Evolutionary conservation across 768 basidiomycete genomes (phyloP).

Genomic region (Crassisporium funariophilum): DNA sequence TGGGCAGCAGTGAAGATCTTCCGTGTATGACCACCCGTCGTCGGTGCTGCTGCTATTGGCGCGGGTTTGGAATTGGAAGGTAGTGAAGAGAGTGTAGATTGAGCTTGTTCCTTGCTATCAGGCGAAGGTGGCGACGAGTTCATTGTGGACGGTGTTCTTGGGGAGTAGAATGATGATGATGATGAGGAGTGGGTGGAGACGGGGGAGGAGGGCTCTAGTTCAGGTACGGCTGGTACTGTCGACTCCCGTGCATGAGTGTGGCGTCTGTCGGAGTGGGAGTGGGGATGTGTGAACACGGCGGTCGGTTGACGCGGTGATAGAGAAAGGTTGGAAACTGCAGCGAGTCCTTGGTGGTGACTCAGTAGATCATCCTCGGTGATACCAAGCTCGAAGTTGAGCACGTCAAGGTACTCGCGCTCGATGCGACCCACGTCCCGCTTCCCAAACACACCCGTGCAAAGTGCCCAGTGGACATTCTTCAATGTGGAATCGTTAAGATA

Average conservation of each 20-base stretch:
- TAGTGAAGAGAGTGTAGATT: slow-evolving; percentile 1
- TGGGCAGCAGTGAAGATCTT: slow-evolving; percentile 24
- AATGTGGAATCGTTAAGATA: slow-evolving; percentile 88
- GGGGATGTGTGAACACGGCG: slow-evolving; percentile 27
- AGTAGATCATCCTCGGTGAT: slow-evolving; percentile 68
- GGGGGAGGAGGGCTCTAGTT: slow-evolving; percentile 39
- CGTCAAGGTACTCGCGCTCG: slow-evolving; percentile 80
- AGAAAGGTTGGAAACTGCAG: slow-evolving; percentile 25
- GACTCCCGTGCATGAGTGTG: too few species aligned
- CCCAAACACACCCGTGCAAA: slow-evolving; percentile 82
- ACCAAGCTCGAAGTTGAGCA: slow-evolving; percentile 74
- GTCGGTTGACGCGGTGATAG: slow-evolving; percentile 24
- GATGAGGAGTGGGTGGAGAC: slow-evolving; percentile 30
- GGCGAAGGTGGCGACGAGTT: slow-evolving; percentile 13
- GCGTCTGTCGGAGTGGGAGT: neutral
- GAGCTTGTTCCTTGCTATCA: neutral
- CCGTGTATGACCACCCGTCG: slow-evolving; percentile 5
- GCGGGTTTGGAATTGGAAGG: slow-evolving; percentile 9
- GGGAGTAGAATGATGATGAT: slow-evolving; percentile 28
- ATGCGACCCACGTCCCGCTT: slow-evolving; percentile 81
- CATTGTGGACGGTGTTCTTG: slow-evolving; percentile 27
- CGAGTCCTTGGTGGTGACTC: slow-evolving; percentile 45
- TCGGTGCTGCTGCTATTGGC: slow-evolving; percentile 3
- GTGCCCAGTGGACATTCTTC: slow-evolving; percentile 90
- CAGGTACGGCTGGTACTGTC: slow-evolving; percentile 9